Evolutionary conservation across 1,284 basidiomycete genomes (phyloP).

Genomic region (Anthracocystis walkeri): DNA sequence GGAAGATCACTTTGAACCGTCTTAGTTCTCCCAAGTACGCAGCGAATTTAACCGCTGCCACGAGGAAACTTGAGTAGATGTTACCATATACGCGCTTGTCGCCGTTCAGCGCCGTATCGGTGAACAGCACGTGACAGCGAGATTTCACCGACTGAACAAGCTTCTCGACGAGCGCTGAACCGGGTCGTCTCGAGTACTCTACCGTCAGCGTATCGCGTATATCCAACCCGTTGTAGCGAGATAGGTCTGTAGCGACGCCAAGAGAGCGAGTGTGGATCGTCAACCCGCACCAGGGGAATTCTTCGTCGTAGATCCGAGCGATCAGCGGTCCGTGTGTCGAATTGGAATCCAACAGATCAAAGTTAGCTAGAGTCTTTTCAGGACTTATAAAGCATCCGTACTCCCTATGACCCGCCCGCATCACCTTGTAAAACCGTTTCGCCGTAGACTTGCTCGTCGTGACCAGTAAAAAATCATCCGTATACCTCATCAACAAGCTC

Average conservation of each 20-base stretch:
- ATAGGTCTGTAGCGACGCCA: constrained; percentile 57
- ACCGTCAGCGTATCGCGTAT: constrained; percentile 69
- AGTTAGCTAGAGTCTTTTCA: constrained; percentile 90
- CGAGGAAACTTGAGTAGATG: constrained; percentile 85
- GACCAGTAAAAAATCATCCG: constrained; percentile 93
- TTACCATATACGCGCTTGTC: constrained; percentile 78
- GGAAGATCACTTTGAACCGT: constrained; percentile 70
- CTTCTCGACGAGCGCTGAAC: constrained; percentile 59
- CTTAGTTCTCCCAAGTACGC: constrained; percentile 77
- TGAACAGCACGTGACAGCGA: constrained; percentile 77
- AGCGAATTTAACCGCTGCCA: constrained; percentile 88
- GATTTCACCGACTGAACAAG: constrained; percentile 58
- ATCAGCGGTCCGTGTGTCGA: constrained; percentile 26
- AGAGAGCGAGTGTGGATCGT: constrained; percentile 53
- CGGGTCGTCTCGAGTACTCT: constrained; percentile 58
- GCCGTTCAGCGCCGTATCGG: constrained; percentile 81
- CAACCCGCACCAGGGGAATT: constrained; percentile 68
- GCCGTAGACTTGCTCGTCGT: constrained; percentile 80
- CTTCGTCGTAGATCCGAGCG: constrained; percentile 55
- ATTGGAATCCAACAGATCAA: constrained; percentile 77
- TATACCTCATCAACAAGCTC: constrained; percentile 76
- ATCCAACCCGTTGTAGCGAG: constrained; percentile 48
- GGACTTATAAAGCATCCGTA: constrained; percentile 91
- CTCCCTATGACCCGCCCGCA: constrained; percentile 80
- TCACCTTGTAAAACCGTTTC: constrained; percentile 78